Evolutionary conservation across 2,329 filamentous ascomycete species (phyloP).

Genomic region (Juglanconis sp.): DNA sequence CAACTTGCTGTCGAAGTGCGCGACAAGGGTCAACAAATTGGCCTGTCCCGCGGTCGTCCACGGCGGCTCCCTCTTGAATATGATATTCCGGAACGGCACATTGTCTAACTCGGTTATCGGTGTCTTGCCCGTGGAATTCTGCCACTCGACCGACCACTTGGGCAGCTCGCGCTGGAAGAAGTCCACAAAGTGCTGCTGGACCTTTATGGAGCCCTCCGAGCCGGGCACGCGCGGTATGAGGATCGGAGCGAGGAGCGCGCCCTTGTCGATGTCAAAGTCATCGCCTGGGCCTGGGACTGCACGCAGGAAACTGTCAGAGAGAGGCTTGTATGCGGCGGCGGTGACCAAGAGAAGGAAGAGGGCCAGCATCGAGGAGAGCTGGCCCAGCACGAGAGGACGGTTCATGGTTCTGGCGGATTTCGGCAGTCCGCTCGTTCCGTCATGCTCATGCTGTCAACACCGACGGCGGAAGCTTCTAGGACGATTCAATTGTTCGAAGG

Average conservation of each 20-base stretch:
- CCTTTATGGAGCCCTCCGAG: conserved; percentile 68
- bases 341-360: conserved; percentile 22
- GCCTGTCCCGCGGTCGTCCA: conserved; percentile 73
- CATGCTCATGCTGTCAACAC: conserved; percentile 13
- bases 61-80: conserved; percentile 84
- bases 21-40: conserved; percentile 78
- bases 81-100: conserved; percentile 82
- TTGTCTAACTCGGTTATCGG: conserved; percentile 68
- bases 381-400: conserved; percentile 12
- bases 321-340: conserved; percentile 40
- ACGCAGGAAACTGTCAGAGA: conserved; percentile 73
- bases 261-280: conserved; percentile 76
- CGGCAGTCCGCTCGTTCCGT: not conserved
- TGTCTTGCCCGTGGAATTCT: conserved; percentile 86
- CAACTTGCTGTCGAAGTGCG: conserved; percentile 89
- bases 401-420: conserved; percentile 16
- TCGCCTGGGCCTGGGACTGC: conserved; percentile 67
- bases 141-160: conserved; percentile 74
- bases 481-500: not conserved
- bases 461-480: not conserved
- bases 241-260: conserved; percentile 79
- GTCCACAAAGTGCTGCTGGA: conserved; percentile 76
- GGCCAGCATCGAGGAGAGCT: conserved; percentile 18
- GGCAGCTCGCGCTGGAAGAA: conserved; percentile 78
- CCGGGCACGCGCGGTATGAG: conserved; percentile 85